Base-by-base conservation (phyloP, 768 basidiomycete genomes). In the Boletus reticuloceps region DNA sequence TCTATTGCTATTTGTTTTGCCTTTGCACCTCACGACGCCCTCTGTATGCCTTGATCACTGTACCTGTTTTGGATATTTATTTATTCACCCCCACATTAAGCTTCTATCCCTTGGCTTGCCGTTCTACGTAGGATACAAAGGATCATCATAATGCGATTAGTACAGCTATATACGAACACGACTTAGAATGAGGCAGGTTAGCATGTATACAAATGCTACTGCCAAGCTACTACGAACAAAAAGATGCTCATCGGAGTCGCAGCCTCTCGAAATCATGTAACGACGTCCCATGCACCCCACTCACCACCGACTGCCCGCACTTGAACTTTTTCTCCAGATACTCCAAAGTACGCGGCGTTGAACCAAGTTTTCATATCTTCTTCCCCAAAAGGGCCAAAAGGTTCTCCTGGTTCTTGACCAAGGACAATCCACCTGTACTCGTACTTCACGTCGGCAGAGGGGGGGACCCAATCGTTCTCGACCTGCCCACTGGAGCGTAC, bases 301-400 rank as follows among this genome's bases (percentile, higher is more conserved):
- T 85, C 82, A 20, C 82, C 82, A 2, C 83, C 89, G 0, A 81
- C 76, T 53, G 69, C 74, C 39, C 90, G 80, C 32, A 95, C 79
- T 55, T 84, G 81, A 32, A 96, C 84, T 64, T 91, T 89, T 65
- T 89, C 91, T 14, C 91, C 94, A 0, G 71, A 65, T 2, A 76
- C 58, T 11, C 94, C 94, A 69, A 96, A 96, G 66, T 93, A 96
- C 5, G 82, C 76, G 1, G 91, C 91, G 50, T 82, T 81, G 67
- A 79, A 82, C 94, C 94, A 96, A 4, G 79, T 78, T 49, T 80
- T 79, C 80, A 96, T 83, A 58, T 94, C 89, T 7, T 86, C 83
- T 69, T 89, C 88, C 29, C 76, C 74, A 65, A 89, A 96, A 9
- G 93, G 93, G 3, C 94, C 94, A 65, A 89, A 92, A 6, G 78